Evolutionary conservation across 75 land plant genomes (phyloP), one percentile per base, ranked within the genome.

Genomic region (Selaginella moellendorffii): DNA sequence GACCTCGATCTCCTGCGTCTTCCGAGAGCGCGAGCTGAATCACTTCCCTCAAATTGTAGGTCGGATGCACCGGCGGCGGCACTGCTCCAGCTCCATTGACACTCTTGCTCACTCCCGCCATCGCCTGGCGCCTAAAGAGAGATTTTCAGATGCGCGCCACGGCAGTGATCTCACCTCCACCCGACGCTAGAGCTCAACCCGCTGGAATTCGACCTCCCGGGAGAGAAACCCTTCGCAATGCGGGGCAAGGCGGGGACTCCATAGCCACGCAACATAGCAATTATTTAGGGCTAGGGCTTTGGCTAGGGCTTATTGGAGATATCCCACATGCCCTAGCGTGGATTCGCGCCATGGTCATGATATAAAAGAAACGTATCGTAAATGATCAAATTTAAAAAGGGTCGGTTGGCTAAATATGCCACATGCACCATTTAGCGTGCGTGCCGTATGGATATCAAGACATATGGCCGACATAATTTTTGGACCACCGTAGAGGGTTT

Each of bases 51-150:
- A 93, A 77, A 31, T 93, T 83, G 74, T 93, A 93, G 17, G 98
- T 93, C 20, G 98, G 98, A 52, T 93, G 98, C 23, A 71, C 74
- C 30, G 98, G 98, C 36, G 90, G 96, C 72, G 79, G 71, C 26
- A 85, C 63, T 27, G 59, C 63, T 54, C 51, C 31, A 71, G 27
- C 17, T 69, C 67, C 36, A n/a, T n/a, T n/a, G n/a, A n/a, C n/a
- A n/a, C n/a, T n/a, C n/a, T n/a, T n/a, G n/a, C n/a, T n/a, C n/a
- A n/a, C n/a, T n/a, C n/a, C n/a, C n/a, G n/a, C n/a, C n/a, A n/a
- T n/a, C n/a, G n/a, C n/a, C n/a, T n/a, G n/a, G n/a, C n/a, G n/a
- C n/a, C n/a, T n/a, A n/a, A n/a, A n/a, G n/a, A n/a, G n/a, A n/a
- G n/a, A n/a, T n/a, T n/a, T n/a, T n/a, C n/a, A n/a, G n/a, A n/a